These are phyloP conservation scores for Linnemannia zychae DNA, from an alignment of 192 early-diverging fungal genomes.

Conservation along the genomic window DNA sequence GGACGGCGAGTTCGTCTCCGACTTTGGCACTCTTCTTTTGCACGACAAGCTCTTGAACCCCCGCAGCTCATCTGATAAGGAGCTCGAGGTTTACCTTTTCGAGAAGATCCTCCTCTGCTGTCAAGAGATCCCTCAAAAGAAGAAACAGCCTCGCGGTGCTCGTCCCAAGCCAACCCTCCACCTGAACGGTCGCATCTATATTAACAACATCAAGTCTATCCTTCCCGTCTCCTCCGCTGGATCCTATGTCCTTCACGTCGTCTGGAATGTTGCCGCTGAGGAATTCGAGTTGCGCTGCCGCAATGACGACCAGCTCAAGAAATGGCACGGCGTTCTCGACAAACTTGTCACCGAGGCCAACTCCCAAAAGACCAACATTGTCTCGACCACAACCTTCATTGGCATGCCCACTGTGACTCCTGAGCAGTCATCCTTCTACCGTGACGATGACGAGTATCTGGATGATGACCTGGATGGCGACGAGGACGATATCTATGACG, in stretches of 20 bases:
- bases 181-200: slow-evolving; percentile 90
- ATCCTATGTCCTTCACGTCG: slow-evolving; percentile 76
- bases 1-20: slow-evolving; percentile 84
- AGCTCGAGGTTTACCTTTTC: slow-evolving; percentile 93
- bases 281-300: slow-evolving; percentile 91
- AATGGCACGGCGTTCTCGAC: slow-evolving; percentile 88
- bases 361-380: slow-evolving; percentile 47
- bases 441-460: slow-evolving; percentile 63
- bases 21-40: slow-evolving; percentile 87
- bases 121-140: slow-evolving; percentile 80
- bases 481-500: slow-evolving; percentile 49
- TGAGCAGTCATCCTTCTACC: slow-evolving; percentile 56
- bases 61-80: slow-evolving; percentile 82
- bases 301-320: slow-evolving; percentile 92
- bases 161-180: slow-evolving; percentile 78
- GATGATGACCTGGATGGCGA: slow-evolving; percentile 60
- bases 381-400: slow-evolving; percentile 51
- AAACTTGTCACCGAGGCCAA: slow-evolving; percentile 72
- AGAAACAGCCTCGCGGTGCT: slow-evolving; percentile 55
- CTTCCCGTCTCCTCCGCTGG: slow-evolving; percentile 54
- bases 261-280: slow-evolving; percentile 84
- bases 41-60: slow-evolving; percentile 91
- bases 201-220: slow-evolving; percentile 76
- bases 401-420: slow-evolving; percentile 35
- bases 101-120: slow-evolving; percentile 94